These are phyloP conservation scores for Sindora glabra DNA, from an alignment of 306 rosid species.

Conservation along the genomic window DNA sequence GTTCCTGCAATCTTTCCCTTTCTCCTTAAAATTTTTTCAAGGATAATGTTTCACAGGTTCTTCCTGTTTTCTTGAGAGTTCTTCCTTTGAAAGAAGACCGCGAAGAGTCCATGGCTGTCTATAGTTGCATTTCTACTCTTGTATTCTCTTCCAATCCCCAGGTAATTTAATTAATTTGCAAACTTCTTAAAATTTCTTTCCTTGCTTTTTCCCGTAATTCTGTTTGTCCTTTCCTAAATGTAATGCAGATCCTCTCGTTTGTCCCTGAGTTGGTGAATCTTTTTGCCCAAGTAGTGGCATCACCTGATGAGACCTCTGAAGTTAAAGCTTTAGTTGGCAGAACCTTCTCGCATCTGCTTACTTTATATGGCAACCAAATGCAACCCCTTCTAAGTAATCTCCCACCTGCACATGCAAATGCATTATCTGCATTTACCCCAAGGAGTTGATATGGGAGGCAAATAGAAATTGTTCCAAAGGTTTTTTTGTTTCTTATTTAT, in stretches of 20 bases:
- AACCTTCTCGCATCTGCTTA: slow-evolving; percentile 79
- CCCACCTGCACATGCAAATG: slow-evolving; percentile 75
- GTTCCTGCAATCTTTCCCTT: background rate
- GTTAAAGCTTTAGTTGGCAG: slow-evolving; percentile 79
- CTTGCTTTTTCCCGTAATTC: slow-evolving; percentile 7
- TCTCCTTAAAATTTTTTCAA: background rate
- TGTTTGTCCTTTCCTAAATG: slow-evolving; percentile 18
- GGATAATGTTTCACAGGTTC: slow-evolving; percentile 50
- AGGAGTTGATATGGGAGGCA: slow-evolving; percentile 40
- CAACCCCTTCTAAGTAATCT: slow-evolving; percentile 82
- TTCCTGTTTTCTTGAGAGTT: slow-evolving; percentile 78
- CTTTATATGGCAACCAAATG: slow-evolving; percentile 88
- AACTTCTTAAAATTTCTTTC: slow-evolving; percentile 2
- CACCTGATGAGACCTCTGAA: slow-evolving; percentile 78
- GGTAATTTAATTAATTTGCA: slow-evolving; percentile 34
- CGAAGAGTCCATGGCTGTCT: slow-evolving; percentile 91
- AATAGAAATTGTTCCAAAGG: slow-evolving; percentile 1
- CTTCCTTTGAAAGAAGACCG: slow-evolving; percentile 96
- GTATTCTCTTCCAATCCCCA: slow-evolving; percentile 84
- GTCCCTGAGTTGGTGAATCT: slow-evolving; percentile 90
- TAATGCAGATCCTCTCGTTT: slow-evolving; percentile 69
- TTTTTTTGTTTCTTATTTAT: slow-evolving; percentile 2
- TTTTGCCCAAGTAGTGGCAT: slow-evolving; percentile 85
- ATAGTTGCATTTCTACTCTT: slow-evolving; percentile 69
- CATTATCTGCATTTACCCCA: slow-evolving; percentile 76